Percentiles rank a stretch among this genome's conserved stretches.
Conservation (phyloP, 257 asterid species). For the Solanum microdontum region DNA sequence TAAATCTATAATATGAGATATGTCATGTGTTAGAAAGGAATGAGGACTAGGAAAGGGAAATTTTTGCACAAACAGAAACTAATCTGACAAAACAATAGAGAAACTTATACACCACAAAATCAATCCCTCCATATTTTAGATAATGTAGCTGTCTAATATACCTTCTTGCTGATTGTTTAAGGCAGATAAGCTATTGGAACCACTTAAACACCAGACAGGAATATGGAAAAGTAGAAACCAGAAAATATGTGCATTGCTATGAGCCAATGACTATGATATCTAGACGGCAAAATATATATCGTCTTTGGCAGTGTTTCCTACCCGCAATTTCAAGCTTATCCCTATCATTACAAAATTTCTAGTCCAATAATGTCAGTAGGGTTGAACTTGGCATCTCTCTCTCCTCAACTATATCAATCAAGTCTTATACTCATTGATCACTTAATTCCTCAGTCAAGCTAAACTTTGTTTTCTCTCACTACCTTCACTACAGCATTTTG, state of each 20-base stretch:
- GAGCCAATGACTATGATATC: background rate
- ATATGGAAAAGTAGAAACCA: background rate
- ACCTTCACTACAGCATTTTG: background rate
- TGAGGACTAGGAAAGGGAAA: background rate
- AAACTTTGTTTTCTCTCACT: background rate
- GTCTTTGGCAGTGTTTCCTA: background rate
- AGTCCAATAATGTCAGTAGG: background rate
- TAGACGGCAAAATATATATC: background rate
- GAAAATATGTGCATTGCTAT: background rate
- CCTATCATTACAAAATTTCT: background rate
- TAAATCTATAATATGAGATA: slow-evolving; percentile 74
- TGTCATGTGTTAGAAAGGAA: slow-evolving; percentile 37
- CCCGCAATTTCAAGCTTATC: background rate
- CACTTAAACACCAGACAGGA: background rate
- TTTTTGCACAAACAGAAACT: background rate
- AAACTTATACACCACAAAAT: background rate
- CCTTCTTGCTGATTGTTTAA: background rate
- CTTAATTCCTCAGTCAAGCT: background rate
- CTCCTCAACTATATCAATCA: background rate
- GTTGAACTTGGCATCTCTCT: background rate
- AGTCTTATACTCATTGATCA: background rate
- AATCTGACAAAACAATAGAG: background rate
- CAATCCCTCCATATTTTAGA: background rate
- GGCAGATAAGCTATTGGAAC: background rate
- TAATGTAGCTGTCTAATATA: background rate